Percentiles rank a stretch among this genome's conserved stretches.
Conservation (phyloP, 495 filamentous ascomycete genomes). For the Halenospora varia region DNA sequence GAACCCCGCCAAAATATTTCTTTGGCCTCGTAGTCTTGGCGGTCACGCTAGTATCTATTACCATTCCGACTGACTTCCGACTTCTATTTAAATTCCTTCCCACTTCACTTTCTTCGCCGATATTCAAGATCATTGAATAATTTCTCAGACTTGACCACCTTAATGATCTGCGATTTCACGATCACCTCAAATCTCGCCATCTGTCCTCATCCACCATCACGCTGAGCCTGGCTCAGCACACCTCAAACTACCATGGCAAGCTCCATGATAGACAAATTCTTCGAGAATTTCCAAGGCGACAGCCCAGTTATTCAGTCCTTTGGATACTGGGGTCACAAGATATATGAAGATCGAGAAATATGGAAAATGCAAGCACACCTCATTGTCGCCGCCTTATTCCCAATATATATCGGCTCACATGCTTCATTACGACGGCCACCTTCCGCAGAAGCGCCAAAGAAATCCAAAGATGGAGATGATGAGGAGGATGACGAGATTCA, state of each 20-base stretch:
- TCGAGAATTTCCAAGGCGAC: slow-evolving; percentile 14
- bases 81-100: too few species aligned
- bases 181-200: neutral
- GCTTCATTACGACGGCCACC: slow-evolving; percentile 71
- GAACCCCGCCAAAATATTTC: slow-evolving; percentile 6
- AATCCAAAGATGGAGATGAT: slow-evolving; percentile 38
- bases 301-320: slow-evolving; percentile 18
- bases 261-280: slow-evolving; percentile 4
- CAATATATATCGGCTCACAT: slow-evolving; percentile 69
- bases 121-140: too few species aligned
- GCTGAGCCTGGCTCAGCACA: neutral
- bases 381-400: slow-evolving; percentile 62
- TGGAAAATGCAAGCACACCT: slow-evolving; percentile 67
- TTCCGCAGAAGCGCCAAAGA: slow-evolving; percentile 63
- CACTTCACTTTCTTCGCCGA: too few species aligned
- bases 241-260: too few species aligned
- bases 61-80: too few species aligned
- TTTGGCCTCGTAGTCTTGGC: neutral
- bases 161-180: too few species aligned
- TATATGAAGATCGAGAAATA: slow-evolving; percentile 14
- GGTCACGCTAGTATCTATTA: neutral
- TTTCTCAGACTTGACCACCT: too few species aligned
- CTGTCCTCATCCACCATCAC: slow-evolving; percentile 7
- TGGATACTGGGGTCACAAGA: slow-evolving; percentile 17
- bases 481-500: slow-evolving; percentile 55